Percentiles rank a stretch among this genome's conserved stretches.
Evolutionary conservation across 2,329 filamentous ascomycete genomes (phyloP).

Genomic region (Endoconidiophora polonica): DNA sequence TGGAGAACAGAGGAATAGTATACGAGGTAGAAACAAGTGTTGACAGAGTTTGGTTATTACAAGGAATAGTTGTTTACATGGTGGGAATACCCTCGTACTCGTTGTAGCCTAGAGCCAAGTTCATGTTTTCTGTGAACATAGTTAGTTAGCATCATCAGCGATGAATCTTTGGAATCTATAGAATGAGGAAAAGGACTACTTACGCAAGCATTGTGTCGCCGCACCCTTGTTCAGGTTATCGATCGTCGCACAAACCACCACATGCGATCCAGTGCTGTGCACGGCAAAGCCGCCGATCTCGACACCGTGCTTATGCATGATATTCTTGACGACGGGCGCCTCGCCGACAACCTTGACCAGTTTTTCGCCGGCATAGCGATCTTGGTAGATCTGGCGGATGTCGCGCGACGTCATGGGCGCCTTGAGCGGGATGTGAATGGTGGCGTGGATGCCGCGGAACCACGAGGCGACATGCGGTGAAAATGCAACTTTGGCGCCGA

Average conservation of each 20-base stretch:
- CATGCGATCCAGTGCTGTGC: conserved; percentile 71
- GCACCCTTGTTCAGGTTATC: conserved; percentile 91
- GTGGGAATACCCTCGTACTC: conserved; percentile 76
- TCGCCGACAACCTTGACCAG: conserved; percentile 87
- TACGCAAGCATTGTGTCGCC: conserved; percentile 80
- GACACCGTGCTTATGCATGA: conserved; percentile 69
- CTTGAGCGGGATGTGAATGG: conserved; percentile 76
- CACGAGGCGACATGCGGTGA: conserved; percentile 89
- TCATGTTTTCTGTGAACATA: conserved; percentile 61
- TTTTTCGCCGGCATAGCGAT: conserved; percentile 88
- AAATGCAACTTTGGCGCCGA: conserved; percentile 62
- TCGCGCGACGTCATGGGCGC: conserved; percentile 79
- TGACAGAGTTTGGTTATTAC: not conserved
- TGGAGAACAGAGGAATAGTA: not conserved
- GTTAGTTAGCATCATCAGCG: not conserved
- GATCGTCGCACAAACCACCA: conserved; percentile 86
- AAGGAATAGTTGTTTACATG: conserved; percentile 20
- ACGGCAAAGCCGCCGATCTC: conserved; percentile 96
- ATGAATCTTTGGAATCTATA: not conserved
- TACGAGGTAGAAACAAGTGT: not conserved
- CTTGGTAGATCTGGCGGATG: conserved; percentile 87
- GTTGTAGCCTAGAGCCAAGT: conserved; percentile 70
- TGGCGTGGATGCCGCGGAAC: conserved; percentile 92
- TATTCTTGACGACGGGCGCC: conserved; percentile 68
- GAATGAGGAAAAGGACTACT: conserved; percentile 24